phyloP scores from a whole-genome alignment of 2,329 filamentous ascomycete genomes.

The Fusarium sarcochroum region DNA sequence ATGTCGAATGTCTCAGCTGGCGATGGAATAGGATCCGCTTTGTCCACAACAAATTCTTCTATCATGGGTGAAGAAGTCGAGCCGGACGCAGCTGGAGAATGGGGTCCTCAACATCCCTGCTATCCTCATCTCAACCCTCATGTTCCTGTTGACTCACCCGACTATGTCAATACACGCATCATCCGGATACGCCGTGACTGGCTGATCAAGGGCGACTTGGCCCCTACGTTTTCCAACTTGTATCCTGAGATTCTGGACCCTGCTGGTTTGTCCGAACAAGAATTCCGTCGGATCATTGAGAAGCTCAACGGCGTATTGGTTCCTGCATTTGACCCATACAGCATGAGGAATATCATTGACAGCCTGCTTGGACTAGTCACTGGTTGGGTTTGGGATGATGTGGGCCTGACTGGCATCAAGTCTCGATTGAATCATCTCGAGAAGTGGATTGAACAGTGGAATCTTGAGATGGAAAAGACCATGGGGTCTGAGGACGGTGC shows the following conservation, averaged over 20 bases:
- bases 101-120: slow-evolving; percentile 95
- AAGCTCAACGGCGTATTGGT: slow-evolving; percentile 84
- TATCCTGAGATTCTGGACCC: slow-evolving; percentile 97
- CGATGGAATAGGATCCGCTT: slow-evolving; percentile 67
- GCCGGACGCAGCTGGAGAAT: slow-evolving; percentile 80
- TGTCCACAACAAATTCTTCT: slow-evolving; percentile 71
- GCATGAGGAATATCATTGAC: slow-evolving; percentile 83
- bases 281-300: slow-evolving; percentile 86
- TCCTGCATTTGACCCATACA: slow-evolving; percentile 85
- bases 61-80: slow-evolving; percentile 76
- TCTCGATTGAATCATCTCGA: slow-evolving; percentile 78
- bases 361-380: slow-evolving; percentile 84
- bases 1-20: slow-evolving; percentile 64
- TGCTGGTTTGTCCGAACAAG: slow-evolving; percentile 82
- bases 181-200: slow-evolving; percentile 94
- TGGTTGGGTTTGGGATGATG: slow-evolving; percentile 95
- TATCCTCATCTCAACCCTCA: slow-evolving; percentile 95
- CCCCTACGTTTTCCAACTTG: slow-evolving; percentile 92
- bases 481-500: slow-evolving; percentile 64
- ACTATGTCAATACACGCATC: slow-evolving; percentile 85
- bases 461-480: slow-evolving; percentile 75
- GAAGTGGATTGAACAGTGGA: slow-evolving; percentile 89
- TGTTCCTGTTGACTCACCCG: slow-evolving; percentile 81
- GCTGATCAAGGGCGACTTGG: slow-evolving; percentile 89
- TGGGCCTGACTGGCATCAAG: slow-evolving; percentile 84